Evolutionary conservation across 768 basidiomycete species (phyloP).

Genomic region (Pleurotus salmoneostramineus): DNA sequence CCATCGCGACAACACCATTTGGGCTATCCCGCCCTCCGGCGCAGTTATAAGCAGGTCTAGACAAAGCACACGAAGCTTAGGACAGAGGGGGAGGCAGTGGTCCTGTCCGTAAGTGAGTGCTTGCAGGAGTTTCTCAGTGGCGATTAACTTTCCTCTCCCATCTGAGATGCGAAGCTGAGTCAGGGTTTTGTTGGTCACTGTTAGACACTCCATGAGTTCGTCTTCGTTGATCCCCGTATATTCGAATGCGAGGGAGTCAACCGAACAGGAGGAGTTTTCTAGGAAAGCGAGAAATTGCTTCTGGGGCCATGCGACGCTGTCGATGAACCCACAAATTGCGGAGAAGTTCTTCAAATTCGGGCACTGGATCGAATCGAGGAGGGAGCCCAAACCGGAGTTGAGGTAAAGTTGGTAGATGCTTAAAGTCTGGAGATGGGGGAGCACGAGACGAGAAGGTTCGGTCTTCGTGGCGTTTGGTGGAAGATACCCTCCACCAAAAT

Average conservation of each 20-base stretch:
- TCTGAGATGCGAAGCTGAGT: slow-evolving; percentile 6
- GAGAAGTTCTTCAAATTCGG: slow-evolving; percentile 14
- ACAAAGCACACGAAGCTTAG: background rate
- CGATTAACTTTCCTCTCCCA: slow-evolving; percentile 4
- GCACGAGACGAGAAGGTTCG: slow-evolving; percentile 5
- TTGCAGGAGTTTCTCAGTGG: background rate
- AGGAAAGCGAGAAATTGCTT: slow-evolving; percentile 6
- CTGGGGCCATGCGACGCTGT: slow-evolving; percentile 8
- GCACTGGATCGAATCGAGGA: slow-evolving; percentile 16
- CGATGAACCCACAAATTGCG: slow-evolving; percentile 16
- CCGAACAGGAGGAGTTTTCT: slow-evolving; percentile 1
- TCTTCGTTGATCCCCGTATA: slow-evolving; percentile 6
- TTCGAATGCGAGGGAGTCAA: background rate
- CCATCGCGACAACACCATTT: slow-evolving; percentile 2
- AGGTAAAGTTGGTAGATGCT: slow-evolving; percentile 18
- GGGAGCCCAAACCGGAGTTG: slow-evolving; percentile 15
- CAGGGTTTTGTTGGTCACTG: background rate
- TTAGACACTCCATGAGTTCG: slow-evolving; percentile 4
- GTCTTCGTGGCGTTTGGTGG: background rate
- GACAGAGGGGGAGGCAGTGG: background rate
- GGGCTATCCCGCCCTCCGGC: slow-evolving; percentile 1
- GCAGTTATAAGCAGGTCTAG: background rate
- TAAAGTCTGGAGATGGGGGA: slow-evolving; percentile 14
- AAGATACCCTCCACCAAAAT: slow-evolving; percentile 12
- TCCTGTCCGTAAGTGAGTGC: slow-evolving; percentile 4